A percentile compares a stretch with the other conserved stretches of the same genome.
phyloP scores from a whole-genome alignment of 805 yeast genomes.

The Barnettozyma sucrosica region DNA sequence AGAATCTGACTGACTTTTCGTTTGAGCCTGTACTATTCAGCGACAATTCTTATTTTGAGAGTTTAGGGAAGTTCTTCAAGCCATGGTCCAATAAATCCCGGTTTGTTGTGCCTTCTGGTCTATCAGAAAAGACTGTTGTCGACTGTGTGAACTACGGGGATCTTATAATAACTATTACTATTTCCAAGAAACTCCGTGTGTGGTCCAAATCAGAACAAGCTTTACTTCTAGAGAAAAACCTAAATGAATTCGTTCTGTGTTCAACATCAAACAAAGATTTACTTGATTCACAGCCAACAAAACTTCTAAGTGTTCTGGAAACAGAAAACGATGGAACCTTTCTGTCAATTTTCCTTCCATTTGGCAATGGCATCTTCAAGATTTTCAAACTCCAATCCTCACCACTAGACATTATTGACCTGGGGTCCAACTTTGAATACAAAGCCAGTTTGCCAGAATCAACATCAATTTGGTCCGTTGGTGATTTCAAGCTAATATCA shows the following conservation, averaged over 20 bases:
- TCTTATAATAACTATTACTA: slow-evolving; percentile 43
- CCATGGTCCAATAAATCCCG: slow-evolving; percentile 22
- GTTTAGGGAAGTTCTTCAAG: slow-evolving; percentile 29
- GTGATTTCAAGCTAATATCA: slow-evolving; percentile 36
- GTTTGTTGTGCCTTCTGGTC: slow-evolving; percentile 36
- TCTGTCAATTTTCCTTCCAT: slow-evolving; percentile 37
- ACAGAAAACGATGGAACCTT: slow-evolving; percentile 9
- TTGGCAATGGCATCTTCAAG: slow-evolving; percentile 39
- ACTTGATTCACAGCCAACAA: slow-evolving; percentile 29
- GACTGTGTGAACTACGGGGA: slow-evolving; percentile 25
- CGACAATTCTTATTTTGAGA: slow-evolving; percentile 44
- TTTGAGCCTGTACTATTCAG: slow-evolving; percentile 46
- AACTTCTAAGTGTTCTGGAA: slow-evolving; percentile 22
- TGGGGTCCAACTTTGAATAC: slow-evolving; percentile 26
- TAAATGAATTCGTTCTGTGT: slow-evolving; percentile 12
- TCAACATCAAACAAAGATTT: slow-evolving; percentile 18
- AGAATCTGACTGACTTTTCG: slow-evolving; percentile 15
- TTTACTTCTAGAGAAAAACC: slow-evolving; percentile 25
- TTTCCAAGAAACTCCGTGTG: slow-evolving; percentile 47
- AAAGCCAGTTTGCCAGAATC: slow-evolving; percentile 29
- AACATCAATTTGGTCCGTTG: slow-evolving; percentile 41
- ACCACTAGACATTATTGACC: slow-evolving; percentile 22
- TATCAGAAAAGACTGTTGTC: slow-evolving; percentile 32
- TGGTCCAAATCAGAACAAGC: slow-evolving; percentile 46
- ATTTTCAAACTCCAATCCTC: slow-evolving; percentile 28